Base-by-base conservation (phyloP, 2,329 filamentous ascomycete genomes). In the Penicillium frequentans region DNA sequence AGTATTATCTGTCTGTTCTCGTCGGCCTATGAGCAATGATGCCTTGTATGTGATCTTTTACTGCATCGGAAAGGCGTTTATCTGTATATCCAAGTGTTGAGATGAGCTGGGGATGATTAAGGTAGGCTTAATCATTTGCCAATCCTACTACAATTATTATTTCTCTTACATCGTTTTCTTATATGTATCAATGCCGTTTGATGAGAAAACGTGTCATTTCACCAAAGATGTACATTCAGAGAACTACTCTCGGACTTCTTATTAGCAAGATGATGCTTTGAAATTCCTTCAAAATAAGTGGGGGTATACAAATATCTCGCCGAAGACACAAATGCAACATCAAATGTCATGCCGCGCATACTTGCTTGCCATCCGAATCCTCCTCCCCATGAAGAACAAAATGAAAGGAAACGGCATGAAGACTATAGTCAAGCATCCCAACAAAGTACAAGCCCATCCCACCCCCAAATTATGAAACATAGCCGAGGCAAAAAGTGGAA, bases 381-480 rank as follows among this genome's bases (percentile, higher is more conserved):
- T 57, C 26, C 42, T 54, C 23, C 65, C 61, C 24, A 39, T 55
- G 14, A 10, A 52, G 8, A 58, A 39, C 24, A 64, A 51, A 55
- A 80, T 57, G 37, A 77, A 72, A 8, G 78, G 78, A 49, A 74
- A 76, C 5, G 76, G 77, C 19, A 80, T 57, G 51, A 71, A 66
- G 1, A 66, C 42, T 9, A 69, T 44, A 3, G 64, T 57, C 60
- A 72, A 59, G 47, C 69, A 72, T 0, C 64, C 70, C 2, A 72
- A 61, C 5, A 70, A 54, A 8, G 64, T 69, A 58, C 65, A 65
- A 16, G 69, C 69, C 70, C 70, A 72, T 4, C 67, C 64, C 4
- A 68, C 59, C 0, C 64, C 73, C 45, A 76, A 48, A 21, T 68
- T 65, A 52, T 69, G 58, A 45, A 75, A 76, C 70, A 74, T 73